A percentile compares a stretch with the other conserved stretches of the same genome.
Evolutionary conservation across 129 eudicot genomes (phyloP).

Genomic region (Gnaphalium uliginosum): DNA sequence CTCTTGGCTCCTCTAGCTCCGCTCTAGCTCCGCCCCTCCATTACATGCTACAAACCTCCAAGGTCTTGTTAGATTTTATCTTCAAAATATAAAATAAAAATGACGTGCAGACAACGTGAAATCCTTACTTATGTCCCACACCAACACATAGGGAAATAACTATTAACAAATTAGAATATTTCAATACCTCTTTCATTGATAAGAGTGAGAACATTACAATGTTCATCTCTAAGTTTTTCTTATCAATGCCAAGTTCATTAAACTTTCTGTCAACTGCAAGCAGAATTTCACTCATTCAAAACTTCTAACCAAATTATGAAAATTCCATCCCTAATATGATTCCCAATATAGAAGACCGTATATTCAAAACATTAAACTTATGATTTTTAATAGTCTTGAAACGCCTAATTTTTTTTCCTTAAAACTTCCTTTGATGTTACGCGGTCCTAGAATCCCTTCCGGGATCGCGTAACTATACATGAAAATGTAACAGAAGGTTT

Average conservation of each 20-base stretch:
- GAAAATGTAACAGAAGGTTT: no score
- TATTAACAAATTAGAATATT: neutral
- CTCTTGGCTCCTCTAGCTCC: no score
- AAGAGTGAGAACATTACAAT: constrained; percentile 43
- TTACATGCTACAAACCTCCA: constrained; percentile 60
- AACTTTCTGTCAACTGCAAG: constrained; percentile 71
- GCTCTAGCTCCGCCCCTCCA: no score
- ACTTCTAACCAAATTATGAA: neutral
- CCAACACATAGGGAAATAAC: neutral
- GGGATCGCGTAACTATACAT: no score
- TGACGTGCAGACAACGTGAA: constrained; percentile 14
- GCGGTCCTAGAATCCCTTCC: no score
- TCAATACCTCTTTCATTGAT: constrained; percentile 69
- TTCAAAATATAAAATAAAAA: constrained; percentile 35
- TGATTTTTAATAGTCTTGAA: constrained; percentile 53
- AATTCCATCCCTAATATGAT: constrained; percentile 1
- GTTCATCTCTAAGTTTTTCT: constrained; percentile 50
- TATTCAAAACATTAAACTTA: constrained; percentile 39
- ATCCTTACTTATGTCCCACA: neutral
- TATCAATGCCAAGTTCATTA: constrained; percentile 56
- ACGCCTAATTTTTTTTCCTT: no score
- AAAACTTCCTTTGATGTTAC: no score
- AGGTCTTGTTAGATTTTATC: constrained; percentile 56
- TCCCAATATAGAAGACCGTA: neutral
- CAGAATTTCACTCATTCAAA: constrained; percentile 23